Evolutionary conservation across 306 rosid genomes (phyloP).

Genomic region (Corylus americana): DNA sequence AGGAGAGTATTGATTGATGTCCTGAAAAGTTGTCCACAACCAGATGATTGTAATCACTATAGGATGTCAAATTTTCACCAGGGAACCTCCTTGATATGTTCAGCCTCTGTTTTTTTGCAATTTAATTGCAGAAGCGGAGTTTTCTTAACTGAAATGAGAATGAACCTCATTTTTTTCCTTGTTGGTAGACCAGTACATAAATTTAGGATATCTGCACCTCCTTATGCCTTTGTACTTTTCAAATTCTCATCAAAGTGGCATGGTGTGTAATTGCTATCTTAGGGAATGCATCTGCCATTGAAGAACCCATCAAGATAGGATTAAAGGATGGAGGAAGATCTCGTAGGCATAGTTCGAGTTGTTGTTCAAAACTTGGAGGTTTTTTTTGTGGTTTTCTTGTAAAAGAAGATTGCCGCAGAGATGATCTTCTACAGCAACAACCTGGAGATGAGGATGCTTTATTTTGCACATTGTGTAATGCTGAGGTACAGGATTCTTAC

Average conservation of each 20-base stretch:
- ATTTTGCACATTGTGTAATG: conserved; percentile 86
- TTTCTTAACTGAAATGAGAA: conserved; percentile 11
- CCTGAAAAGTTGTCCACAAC: not conserved
- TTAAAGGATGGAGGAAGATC: conserved; percentile 39
- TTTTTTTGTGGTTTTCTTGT: conserved; percentile 64
- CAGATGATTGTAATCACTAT: not conserved
- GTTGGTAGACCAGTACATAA: conserved; percentile 12
- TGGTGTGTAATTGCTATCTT: conserved; percentile 3
- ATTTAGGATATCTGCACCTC: conserved; percentile 3
- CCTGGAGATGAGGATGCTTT: conserved; percentile 70
- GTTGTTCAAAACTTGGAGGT: conserved; percentile 60
- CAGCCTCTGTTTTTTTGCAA: not conserved
- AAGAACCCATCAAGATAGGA: conserved; percentile 59
- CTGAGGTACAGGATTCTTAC: conserved; percentile 52
- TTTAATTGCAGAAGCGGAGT: conserved; percentile 11
- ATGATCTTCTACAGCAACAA: conserved; percentile 55
- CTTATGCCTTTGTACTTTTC: conserved; percentile 6
- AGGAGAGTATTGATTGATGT: not conserved
- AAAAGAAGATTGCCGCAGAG: conserved; percentile 61
- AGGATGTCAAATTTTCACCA: not conserved
- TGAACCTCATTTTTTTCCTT: conserved; percentile 18
- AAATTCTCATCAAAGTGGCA: conserved; percentile 15
- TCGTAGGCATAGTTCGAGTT: conserved; percentile 39
- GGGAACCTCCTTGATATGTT: not conserved
- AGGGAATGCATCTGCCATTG: conserved; percentile 40